phyloP scores from a whole-genome alignment of 2,329 filamentous ascomycete species.

The Pyrenophora teres region DNA sequence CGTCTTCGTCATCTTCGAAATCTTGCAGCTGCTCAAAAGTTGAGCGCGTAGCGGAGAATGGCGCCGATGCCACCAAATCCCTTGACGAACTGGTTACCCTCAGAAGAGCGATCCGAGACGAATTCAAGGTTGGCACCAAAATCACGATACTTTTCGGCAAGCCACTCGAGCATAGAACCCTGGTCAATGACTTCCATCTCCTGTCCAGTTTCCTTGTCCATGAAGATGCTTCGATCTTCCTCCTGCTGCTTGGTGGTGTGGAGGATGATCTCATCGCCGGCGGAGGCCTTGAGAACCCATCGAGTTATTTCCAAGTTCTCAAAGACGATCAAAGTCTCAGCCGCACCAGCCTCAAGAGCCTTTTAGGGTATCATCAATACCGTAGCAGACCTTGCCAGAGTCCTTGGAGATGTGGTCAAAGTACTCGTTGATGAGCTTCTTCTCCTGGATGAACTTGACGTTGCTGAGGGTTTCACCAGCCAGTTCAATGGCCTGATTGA shows the following conservation, averaged over 20 bases:
- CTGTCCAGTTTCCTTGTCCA: slow-evolving; percentile 93
- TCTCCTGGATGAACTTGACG: slow-evolving; percentile 99
- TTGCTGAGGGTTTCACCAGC: slow-evolving; percentile 95
- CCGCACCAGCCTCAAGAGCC: slow-evolving; percentile 91
- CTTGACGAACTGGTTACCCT: slow-evolving; percentile 99
- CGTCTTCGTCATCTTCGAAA: slow-evolving; percentile 74
- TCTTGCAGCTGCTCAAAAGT: slow-evolving; percentile 99
- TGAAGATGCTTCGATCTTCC: slow-evolving; percentile 77
- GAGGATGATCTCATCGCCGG: slow-evolving; percentile 72
- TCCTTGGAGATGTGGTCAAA: slow-evolving; percentile 99
- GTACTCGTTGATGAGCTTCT: slow-evolving; percentile 99
- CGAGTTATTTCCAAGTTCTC: slow-evolving; percentile 96
- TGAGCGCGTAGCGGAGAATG: slow-evolving; percentile 98
- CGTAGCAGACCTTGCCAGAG: slow-evolving; percentile 95
- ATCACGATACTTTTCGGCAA: slow-evolving; percentile 97
- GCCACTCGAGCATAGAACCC: slow-evolving; percentile 97
- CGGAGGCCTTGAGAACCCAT: slow-evolving; percentile 83
- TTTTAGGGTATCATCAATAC: slow-evolving; percentile 98
- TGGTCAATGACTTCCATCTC: slow-evolving; percentile 95
- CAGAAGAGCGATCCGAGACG: slow-evolving; percentile 93
- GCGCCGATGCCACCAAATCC: slow-evolving; percentile 98
- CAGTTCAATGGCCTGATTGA: slow-evolving; percentile 98
- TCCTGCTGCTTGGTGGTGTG: slow-evolving; percentile 91
- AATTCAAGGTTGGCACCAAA: slow-evolving; percentile 96
- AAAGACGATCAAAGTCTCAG: slow-evolving; percentile 92